Conservation (phyloP, 2,329 filamentous ascomycete species). For the Myriosclerotinia curreyana region DNA sequence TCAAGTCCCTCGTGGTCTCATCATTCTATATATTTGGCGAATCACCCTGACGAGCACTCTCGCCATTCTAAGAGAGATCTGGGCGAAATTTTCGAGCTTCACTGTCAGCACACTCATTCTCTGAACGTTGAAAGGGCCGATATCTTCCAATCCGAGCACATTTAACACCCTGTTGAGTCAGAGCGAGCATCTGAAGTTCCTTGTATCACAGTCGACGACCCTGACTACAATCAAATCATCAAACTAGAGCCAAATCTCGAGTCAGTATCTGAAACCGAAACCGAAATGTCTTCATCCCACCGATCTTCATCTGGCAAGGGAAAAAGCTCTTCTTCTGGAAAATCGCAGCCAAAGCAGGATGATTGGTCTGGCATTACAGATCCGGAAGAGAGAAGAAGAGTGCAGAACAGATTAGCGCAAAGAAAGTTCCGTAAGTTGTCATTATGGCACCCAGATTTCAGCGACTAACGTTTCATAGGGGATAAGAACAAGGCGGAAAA, state of each 20-base stretch:
- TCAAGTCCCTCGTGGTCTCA: background rate
- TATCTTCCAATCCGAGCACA: slow-evolving; percentile 28
- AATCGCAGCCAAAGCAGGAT: slow-evolving; percentile 48
- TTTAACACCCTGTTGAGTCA: slow-evolving; percentile 23
- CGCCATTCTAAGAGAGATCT: background rate
- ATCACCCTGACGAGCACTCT: background rate
- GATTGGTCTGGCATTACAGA: slow-evolving; percentile 70
- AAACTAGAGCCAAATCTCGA: slow-evolving; percentile 23
- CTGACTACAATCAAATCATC: slow-evolving; percentile 29
- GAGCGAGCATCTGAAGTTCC: slow-evolving; percentile 26
- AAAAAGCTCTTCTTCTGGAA: slow-evolving; percentile 30
- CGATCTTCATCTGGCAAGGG: slow-evolving; percentile 33
- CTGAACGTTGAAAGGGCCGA: slow-evolving; percentile 31
- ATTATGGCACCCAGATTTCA: background rate
- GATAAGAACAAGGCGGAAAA: slow-evolving; percentile 67
- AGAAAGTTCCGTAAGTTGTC: slow-evolving; percentile 66
- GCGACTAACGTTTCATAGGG: slow-evolving; percentile 46
- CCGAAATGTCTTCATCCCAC: slow-evolving; percentile 37
- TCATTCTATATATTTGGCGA: background rate
- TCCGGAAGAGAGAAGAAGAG: slow-evolving; percentile 67
- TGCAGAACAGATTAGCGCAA: slow-evolving; percentile 74
- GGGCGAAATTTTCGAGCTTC: slow-evolving; percentile 14
- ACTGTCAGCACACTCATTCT: slow-evolving; percentile 26
- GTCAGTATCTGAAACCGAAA: slow-evolving; percentile 34
- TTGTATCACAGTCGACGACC: slow-evolving; percentile 33